Conservation (phyloP, 2,329 filamentous ascomycete species). For the Emergomyces orientalis region DNA sequence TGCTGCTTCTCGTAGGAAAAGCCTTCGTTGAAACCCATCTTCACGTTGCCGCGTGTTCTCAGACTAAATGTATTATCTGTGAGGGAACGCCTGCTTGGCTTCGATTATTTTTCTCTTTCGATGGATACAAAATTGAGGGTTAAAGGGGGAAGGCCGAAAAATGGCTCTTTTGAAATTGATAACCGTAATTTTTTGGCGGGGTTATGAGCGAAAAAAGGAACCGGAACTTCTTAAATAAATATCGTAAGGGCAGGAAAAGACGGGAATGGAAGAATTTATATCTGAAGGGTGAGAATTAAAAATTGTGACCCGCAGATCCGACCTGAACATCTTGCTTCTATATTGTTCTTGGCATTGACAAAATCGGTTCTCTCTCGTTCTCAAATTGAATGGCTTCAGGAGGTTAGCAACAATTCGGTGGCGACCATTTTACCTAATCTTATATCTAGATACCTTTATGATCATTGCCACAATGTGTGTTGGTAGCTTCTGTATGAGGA, state of each 20-base stretch:
- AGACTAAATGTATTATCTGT: background rate
- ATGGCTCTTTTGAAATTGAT: background rate
- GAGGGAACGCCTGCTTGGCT: background rate
- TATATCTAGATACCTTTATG: background rate
- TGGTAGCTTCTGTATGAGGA: background rate
- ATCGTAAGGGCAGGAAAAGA: background rate
- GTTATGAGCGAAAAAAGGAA: background rate
- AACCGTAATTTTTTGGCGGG: background rate
- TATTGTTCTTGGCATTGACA: constrained; percentile 3
- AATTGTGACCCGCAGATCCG: background rate
- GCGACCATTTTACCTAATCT: background rate
- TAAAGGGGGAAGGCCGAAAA: background rate
- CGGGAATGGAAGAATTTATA: background rate
- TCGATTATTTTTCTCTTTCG: background rate
- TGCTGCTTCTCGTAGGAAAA: constrained; percentile 3
- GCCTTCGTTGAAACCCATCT: constrained; percentile 4
- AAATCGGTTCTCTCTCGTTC: background rate
- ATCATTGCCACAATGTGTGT: background rate
- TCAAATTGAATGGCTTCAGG: background rate
- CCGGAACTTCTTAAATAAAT: background rate
- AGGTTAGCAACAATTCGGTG: background rate
- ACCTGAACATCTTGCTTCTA: background rate
- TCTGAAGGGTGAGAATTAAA: background rate
- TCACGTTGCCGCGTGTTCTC: background rate
- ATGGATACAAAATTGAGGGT: background rate